phyloP scores from a whole-genome alignment of 2,329 filamentous ascomycete genomes.

The Pseudophaeomoniella oleicola region DNA sequence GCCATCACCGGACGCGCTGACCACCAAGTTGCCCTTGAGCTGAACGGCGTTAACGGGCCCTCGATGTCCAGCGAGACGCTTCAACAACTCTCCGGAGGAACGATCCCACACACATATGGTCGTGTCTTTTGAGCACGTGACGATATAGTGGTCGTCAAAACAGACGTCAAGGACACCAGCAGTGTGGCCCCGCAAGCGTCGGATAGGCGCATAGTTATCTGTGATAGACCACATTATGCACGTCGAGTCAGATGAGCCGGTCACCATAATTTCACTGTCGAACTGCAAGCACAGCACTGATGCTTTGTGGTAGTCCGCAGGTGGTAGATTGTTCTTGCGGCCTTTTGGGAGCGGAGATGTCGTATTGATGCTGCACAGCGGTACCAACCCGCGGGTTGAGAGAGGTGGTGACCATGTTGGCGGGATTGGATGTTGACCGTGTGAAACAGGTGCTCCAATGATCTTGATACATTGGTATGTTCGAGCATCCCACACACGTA shows the following conservation, averaged over 20 bases:
- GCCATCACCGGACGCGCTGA: constrained; percentile 88
- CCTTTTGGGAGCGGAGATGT: constrained; percentile 28
- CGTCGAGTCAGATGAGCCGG: constrained; percentile 80
- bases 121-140: constrained; percentile 93
- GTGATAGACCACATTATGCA: constrained; percentile 85
- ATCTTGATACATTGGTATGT: constrained; percentile 74
- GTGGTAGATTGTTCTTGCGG: constrained; percentile 35
- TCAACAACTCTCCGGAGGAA: constrained; percentile 57
- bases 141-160: constrained; percentile 81
- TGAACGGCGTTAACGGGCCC: constrained; percentile 96
- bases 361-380: constrained; percentile 33
- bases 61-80: constrained; percentile 68
- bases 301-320: constrained; percentile 50
- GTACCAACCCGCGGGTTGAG: constrained; percentile 23
- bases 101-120: constrained; percentile 93
- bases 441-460: constrained; percentile 54
- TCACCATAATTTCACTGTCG: constrained; percentile 83
- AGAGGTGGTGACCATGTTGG: constrained; percentile 41
- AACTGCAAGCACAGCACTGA: constrained; percentile 94
- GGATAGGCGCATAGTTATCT: constrained; percentile 63
- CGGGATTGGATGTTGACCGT: constrained; percentile 34
- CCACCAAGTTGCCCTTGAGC: constrained; percentile 80
- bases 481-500: constrained; percentile 90
- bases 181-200: constrained; percentile 61
- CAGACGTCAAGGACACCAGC: constrained; percentile 88